A percentile compares a stretch with the other conserved stretches of the same genome.
These are phyloP conservation scores for Saraca asoca DNA, from an alignment of 331 rosid genomes.

Conservation along the genomic window DNA sequence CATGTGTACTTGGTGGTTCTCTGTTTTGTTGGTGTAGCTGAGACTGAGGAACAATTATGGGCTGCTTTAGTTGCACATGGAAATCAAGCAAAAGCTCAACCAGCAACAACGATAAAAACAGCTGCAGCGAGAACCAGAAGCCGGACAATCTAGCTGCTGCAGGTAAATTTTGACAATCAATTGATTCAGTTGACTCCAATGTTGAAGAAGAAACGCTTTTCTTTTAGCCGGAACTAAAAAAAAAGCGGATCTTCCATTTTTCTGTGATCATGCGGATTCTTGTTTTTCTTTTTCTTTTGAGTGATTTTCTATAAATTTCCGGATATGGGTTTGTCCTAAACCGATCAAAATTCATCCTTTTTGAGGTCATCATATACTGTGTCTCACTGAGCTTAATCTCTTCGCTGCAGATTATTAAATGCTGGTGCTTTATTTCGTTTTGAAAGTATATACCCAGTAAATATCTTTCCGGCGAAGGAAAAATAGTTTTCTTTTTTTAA, in stretches of 20 bases:
- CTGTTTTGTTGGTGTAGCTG: conserved; percentile 37
- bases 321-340: conserved; percentile 26
- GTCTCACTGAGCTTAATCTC: conserved; percentile 7
- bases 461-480: neutral
- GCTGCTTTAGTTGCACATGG: conserved; percentile 65
- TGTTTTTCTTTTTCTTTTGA: neutral
- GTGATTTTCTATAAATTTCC: conserved; percentile 1
- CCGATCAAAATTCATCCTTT: conserved; percentile 29
- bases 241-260: conserved; percentile 14
- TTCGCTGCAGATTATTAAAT: conserved; percentile 3
- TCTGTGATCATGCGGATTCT: conserved; percentile 20
- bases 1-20: conserved; percentile 34
- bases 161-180: conserved; percentile 41
- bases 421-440: conserved; percentile 6
- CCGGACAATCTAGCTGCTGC: conserved; percentile 37
- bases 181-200: conserved; percentile 11
- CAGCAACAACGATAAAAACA: conserved; percentile 8
- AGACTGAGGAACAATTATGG: conserved; percentile 45
- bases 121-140: conserved; percentile 28
- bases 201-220: conserved; percentile 22
- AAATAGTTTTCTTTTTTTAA: neutral
- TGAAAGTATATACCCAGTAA: too few species aligned
- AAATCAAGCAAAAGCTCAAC: conserved; percentile 46
- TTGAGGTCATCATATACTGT: conserved; percentile 13
- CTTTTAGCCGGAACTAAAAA: neutral